phyloP scores from a whole-genome alignment of 1,284 basidiomycete species.

The Golubevia sp. region DNA sequence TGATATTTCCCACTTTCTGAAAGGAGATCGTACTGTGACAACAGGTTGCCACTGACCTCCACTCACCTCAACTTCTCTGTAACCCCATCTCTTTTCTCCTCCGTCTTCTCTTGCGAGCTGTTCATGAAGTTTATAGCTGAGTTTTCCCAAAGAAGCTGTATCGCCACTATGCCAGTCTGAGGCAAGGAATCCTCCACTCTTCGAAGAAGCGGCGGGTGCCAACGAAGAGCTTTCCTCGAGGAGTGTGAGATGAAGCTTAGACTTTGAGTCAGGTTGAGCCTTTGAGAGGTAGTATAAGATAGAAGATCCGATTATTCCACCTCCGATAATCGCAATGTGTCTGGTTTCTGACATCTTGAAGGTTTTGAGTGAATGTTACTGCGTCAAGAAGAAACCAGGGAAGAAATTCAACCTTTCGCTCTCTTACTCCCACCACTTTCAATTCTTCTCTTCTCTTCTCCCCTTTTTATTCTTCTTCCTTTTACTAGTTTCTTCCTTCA shows the following conservation, averaged over 20 bases:
- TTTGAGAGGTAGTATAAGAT: not conserved
- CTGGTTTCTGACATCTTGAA: no score
- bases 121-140: constrained; percentile 49
- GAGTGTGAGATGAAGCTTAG: constrained; percentile 19
- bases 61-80: constrained; percentile 40
- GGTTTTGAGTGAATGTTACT: no score
- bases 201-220: constrained; percentile 50
- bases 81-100: constrained; percentile 39
- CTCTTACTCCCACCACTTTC: no score
- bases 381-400: no score
- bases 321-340: no score
- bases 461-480: no score
- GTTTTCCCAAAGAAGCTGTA: constrained; percentile 40
- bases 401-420: no score
- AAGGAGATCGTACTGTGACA: no score
- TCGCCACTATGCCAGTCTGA: constrained; percentile 55
- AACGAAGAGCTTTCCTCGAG: constrained; percentile 51
- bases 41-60: not conserved
- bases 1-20: no score
- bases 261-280: not conserved
- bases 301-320: no score
- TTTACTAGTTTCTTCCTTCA: no score
- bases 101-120: constrained; percentile 45
- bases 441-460: no score
- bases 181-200: constrained; percentile 56